A percentile compares a stretch with the other conserved stretches of the same genome.
Evolutionary conservation across 2,329 filamentous ascomycete genomes (phyloP).

Genomic region (Aplosporella prunicola): DNA sequence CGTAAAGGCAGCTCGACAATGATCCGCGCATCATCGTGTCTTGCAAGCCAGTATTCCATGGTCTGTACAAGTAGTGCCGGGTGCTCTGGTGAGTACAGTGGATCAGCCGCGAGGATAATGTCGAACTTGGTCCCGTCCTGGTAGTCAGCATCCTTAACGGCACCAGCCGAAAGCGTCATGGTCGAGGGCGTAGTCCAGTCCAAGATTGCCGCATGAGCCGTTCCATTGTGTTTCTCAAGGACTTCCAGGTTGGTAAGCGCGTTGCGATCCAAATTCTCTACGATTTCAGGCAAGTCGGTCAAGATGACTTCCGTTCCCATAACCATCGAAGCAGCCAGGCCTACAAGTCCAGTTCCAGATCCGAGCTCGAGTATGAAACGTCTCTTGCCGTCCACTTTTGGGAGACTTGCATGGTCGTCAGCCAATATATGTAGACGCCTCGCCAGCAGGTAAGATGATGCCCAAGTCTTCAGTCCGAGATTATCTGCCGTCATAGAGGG

Average conservation of each 20-base stretch:
- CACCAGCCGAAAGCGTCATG: slow-evolving; percentile 3
- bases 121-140: slow-evolving; percentile 22
- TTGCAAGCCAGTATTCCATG: slow-evolving; percentile 57
- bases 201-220: slow-evolving; percentile 54
- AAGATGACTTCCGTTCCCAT: slow-evolving; percentile 59
- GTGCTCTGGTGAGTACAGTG: slow-evolving; percentile 78
- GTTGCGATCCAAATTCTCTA: slow-evolving; percentile 72
- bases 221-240: slow-evolving; percentile 47
- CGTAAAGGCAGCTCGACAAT: slow-evolving; percentile 75
- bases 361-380: slow-evolving; percentile 89
- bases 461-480: slow-evolving; percentile 92
- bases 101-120: slow-evolving; percentile 74
- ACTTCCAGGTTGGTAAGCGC: slow-evolving; percentile 51
- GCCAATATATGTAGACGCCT: slow-evolving; percentile 48
- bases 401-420: slow-evolving; percentile 12
- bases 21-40: slow-evolving; percentile 49
- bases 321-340: slow-evolving; percentile 69
- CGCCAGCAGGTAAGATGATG: slow-evolving; percentile 77
- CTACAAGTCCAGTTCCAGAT: slow-evolving; percentile 83
- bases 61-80: slow-evolving; percentile 63
- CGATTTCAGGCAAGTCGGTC: slow-evolving; percentile 77
- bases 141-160: slow-evolving; percentile 5
- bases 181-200: slow-evolving; percentile 57
- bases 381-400: too few relatives aligned
- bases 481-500: slow-evolving; percentile 81